Percentiles rank a stretch among this genome's conserved stretches.
Conservation (phyloP, 2,329 filamentous ascomycete genomes). For the Epichloe uncinata region DNA sequence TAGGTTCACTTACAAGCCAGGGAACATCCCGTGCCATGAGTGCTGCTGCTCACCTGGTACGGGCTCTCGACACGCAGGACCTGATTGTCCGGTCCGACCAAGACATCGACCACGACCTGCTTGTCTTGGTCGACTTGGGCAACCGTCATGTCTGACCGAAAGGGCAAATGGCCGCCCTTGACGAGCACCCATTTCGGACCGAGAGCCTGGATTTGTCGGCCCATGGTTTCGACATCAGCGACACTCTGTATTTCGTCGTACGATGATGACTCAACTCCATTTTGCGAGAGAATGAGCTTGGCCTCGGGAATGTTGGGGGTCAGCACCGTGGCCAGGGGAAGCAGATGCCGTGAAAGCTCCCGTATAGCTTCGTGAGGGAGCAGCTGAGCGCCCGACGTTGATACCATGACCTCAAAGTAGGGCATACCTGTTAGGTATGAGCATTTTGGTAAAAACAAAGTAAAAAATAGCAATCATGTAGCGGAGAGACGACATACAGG, state of each 20-base stretch:
- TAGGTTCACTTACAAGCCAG: conserved; percentile 57
- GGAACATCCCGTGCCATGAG: conserved; percentile 90
- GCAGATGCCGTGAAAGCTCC: conserved; percentile 43
- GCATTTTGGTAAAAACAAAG: neutral
- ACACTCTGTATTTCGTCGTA: conserved; percentile 35
- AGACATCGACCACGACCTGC: conserved; percentile 60
- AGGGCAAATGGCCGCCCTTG: conserved; percentile 83
- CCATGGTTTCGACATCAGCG: conserved; percentile 55
- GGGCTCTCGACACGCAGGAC: conserved; percentile 51
- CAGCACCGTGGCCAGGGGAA: conserved; percentile 54
- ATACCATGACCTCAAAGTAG: conserved; percentile 70
- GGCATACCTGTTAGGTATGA: conserved; percentile 3
- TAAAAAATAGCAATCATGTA: neutral
- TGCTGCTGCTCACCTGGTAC: conserved; percentile 64
- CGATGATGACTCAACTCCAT: conserved; percentile 21
- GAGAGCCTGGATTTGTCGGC: conserved; percentile 48
- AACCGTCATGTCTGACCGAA: conserved; percentile 48
- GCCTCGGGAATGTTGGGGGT: conserved; percentile 73
- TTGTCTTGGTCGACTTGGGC: conserved; percentile 46
- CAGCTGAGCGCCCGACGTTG: conserved; percentile 62
- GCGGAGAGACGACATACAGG: conserved; percentile 16
- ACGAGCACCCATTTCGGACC: conserved; percentile 72
- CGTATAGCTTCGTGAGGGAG: conserved; percentile 52
- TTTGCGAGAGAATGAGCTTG: conserved; percentile 44
- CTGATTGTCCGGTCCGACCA: conserved; percentile 47